These are phyloP conservation scores for Stenogyne calaminthoides DNA, from an alignment of 305 asterid species.

Conservation along the genomic window DNA sequence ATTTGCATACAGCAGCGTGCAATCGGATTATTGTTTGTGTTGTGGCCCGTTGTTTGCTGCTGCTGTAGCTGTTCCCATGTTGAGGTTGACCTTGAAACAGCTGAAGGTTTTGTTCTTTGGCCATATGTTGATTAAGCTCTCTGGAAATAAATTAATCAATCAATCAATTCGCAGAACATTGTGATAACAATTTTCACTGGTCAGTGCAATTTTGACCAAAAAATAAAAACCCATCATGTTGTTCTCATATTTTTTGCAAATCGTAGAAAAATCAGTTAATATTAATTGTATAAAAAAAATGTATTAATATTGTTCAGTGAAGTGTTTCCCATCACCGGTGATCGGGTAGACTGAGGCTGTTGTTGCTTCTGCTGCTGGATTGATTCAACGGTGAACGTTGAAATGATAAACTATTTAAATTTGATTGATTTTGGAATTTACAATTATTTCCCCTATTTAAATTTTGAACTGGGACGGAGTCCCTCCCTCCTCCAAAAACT, in stretches of 20 bases:
- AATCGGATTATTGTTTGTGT: slow-evolving; percentile 38
- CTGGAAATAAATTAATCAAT: slow-evolving; percentile 35
- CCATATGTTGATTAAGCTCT: slow-evolving; percentile 71
- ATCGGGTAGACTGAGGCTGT: too few species aligned
- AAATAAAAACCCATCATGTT: neutral
- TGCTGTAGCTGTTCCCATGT: slow-evolving; percentile 38
- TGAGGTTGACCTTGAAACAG: slow-evolving; percentile 56
- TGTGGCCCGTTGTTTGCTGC: slow-evolving; percentile 43
- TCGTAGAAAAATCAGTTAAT: neutral
- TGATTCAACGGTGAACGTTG: too few species aligned
- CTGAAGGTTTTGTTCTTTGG: slow-evolving; percentile 45
- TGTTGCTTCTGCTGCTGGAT: too few species aligned
- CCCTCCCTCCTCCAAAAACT: too few species aligned
- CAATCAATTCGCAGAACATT: neutral
- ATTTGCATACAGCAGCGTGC: slow-evolving; percentile 45
- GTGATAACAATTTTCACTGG: neutral
- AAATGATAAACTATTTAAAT: too few species aligned
- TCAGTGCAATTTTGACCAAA: neutral
- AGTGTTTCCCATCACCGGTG: too few species aligned
- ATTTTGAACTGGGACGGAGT: too few species aligned
- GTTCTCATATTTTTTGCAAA: neutral
- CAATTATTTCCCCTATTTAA: too few species aligned
- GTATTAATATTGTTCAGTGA: too few species aligned
- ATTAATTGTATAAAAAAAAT: neutral
- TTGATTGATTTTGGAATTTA: too few species aligned